A percentile compares a stretch with the other conserved stretches of the same genome.
These are phyloP conservation scores for Gyromitra esculenta DNA, from an alignment of 2,329 filamentous ascomycete species.

Conservation along the genomic window DNA sequence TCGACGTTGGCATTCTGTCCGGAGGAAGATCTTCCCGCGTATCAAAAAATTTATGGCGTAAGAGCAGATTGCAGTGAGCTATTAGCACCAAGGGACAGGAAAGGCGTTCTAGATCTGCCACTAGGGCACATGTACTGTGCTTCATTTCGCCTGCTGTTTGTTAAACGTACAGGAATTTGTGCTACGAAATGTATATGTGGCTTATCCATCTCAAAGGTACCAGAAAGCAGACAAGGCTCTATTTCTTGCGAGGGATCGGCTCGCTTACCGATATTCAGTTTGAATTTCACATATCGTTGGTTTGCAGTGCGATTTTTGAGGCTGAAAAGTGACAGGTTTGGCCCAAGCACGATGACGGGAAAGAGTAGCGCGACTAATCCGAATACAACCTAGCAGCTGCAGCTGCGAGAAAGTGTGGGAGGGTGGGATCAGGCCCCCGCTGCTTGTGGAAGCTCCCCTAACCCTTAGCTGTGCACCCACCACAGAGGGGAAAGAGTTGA, in stretches of 20 bases:
- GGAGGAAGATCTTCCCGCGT: constrained; percentile 29
- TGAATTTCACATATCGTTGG: constrained; percentile 1
- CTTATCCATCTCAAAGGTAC: not conserved
- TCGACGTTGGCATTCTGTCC: constrained; percentile 32
- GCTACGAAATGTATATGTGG: not conserved
- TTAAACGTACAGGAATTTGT: constrained; percentile 8
- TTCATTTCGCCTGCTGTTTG: not conserved
- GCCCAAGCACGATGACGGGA: constrained; percentile 45
- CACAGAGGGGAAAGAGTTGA: constrained; percentile 24
- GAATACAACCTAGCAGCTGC: constrained; percentile 35
- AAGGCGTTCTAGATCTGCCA: not conserved
- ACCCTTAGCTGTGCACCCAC: constrained; percentile 28
- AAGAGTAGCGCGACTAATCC: constrained; percentile 20
- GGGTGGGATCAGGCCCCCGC: constrained; percentile 15
- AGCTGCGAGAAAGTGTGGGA: constrained; percentile 16
- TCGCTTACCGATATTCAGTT: constrained; percentile 6
- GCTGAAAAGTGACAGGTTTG: constrained; percentile 49
- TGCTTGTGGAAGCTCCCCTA: constrained; percentile 26
- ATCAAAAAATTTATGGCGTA: constrained; percentile 30
- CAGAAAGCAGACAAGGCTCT: constrained; percentile 1
- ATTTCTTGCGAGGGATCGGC: not conserved
- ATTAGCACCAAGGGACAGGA: not conserved
- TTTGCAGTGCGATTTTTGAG: constrained; percentile 12
- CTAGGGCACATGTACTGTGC: not conserved
- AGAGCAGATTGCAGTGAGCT: constrained; percentile 16